Evolutionary conservation across 768 basidiomycete genomes (phyloP).

Genomic region (Russula earlei): DNA sequence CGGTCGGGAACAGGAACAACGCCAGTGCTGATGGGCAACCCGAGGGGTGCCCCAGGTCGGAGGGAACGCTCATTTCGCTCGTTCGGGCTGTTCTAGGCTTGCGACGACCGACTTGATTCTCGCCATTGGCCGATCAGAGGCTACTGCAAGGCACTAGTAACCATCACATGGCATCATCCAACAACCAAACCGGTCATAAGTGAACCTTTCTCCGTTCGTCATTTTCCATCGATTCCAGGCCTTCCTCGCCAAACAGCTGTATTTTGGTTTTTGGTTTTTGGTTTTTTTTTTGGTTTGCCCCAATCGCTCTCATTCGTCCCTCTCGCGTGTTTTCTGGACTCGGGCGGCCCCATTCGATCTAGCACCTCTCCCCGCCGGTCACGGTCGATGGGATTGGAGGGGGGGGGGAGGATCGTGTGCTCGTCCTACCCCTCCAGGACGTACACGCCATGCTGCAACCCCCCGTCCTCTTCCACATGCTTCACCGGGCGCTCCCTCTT

Average conservation of each 20-base stretch:
- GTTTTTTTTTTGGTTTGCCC: no score
- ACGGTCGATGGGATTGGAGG: no score
- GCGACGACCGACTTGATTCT: no score
- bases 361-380: background rate
- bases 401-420: background rate
- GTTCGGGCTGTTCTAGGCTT: no score
- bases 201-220: constrained; percentile 1
- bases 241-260: constrained; percentile 1
- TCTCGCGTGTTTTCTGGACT: background rate
- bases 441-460: background rate
- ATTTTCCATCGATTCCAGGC: constrained; percentile 4
- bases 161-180: background rate
- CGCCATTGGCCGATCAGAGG: background rate
- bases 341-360: background rate
- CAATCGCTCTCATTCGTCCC: background rate
- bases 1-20: background rate
- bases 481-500: constrained; percentile 6
- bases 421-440: background rate
- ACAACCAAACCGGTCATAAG: background rate
- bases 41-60: no score
- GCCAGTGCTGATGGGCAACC: no score
- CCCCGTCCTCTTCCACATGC: background rate
- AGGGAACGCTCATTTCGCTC: no score
- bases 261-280: no score
- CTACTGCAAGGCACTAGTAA: background rate